phyloP scores from a whole-genome alignment of 345 rosid species.

The Theobroma cacao region DNA sequence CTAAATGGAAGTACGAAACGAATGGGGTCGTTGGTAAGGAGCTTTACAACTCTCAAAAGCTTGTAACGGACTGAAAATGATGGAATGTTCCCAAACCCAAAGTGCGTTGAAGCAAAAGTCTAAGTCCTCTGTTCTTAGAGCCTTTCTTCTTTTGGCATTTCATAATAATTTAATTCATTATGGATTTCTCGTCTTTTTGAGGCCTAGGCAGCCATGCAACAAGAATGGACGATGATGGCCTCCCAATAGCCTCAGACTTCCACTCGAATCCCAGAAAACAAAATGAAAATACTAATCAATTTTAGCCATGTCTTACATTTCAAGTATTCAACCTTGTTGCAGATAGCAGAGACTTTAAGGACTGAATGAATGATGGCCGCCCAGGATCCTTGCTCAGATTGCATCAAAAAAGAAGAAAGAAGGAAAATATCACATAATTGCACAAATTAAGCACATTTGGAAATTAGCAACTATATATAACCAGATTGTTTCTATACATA shows the following conservation, averaged over 20 bases:
- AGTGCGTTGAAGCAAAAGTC: neutral
- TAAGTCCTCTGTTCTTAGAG: neutral
- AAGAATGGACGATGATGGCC: neutral
- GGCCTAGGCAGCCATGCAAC: neutral
- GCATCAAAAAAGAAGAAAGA: neutral
- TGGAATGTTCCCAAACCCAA: neutral
- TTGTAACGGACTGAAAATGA: neutral
- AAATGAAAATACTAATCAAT: too few relatives aligned
- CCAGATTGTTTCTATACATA: neutral
- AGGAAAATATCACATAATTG: neutral
- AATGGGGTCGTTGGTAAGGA: neutral
- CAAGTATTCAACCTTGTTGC: too few relatives aligned
- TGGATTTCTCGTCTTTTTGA: neutral
- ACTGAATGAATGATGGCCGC: too few relatives aligned
- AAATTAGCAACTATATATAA: neutral
- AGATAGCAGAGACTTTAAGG: too few relatives aligned
- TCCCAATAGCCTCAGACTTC: too few relatives aligned
- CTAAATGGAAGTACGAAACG: neutral
- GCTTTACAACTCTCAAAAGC: conserved; percentile 1
- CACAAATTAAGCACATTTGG: neutral
- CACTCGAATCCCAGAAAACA: too few relatives aligned
- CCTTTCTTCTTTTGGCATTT: neutral
- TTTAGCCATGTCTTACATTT: too few relatives aligned
- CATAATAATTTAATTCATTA: neutral
- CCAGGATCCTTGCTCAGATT: neutral